Base-by-base conservation (phyloP, 441 rosid species). In the Populus hybrid region DNA sequence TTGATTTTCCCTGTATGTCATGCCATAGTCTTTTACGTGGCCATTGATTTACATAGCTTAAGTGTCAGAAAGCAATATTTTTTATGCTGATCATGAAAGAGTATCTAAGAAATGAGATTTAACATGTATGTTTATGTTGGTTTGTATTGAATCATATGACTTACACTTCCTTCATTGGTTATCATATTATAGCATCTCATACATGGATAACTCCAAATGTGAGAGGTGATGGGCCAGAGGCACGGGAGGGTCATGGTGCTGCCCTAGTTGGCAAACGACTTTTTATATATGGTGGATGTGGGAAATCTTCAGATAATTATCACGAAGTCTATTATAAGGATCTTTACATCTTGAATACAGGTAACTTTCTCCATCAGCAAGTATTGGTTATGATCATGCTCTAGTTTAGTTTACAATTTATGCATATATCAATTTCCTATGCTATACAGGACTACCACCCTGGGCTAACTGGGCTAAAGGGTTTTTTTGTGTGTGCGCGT, bases 201-300 rank as follows among this genome's bases (percentile, higher is more conserved):
- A 91, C 95, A 57, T 96, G 99, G 99, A 85, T 80, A 77, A 87
- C 91, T 70, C 99, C 97, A 20, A 85, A 85, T 83, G 89, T 92
- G 67, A 92, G 96, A 86, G 99, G 98, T 35, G 97, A 93, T 67
- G 98, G 91, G 68, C 99, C 98, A 2, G 91, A 86, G 81, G 91
- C 98, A 77, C 91, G 99, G 78, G 98, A 94, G 84, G 98, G 97
- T 80, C 99, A 96, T 82, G 88, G 90, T 78, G 97, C 99, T 72
- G 91, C 98, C 16, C 92, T 94, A 73, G 92, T 96, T 82, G 98
- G 98, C 21, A 94, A 87, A 92, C 87, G 92, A 28, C 90, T 97
- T 40, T 96, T 91, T 80, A 81, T 96, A 84, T 94, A 92, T 88
- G 98, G 98, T 78, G 98, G 99, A 72, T 90, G 93, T 67, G 98